These are phyloP conservation scores for Tripterygium wilfordii DNA, from an alignment of 177 flowering plant species.

Conservation along the genomic window DNA sequence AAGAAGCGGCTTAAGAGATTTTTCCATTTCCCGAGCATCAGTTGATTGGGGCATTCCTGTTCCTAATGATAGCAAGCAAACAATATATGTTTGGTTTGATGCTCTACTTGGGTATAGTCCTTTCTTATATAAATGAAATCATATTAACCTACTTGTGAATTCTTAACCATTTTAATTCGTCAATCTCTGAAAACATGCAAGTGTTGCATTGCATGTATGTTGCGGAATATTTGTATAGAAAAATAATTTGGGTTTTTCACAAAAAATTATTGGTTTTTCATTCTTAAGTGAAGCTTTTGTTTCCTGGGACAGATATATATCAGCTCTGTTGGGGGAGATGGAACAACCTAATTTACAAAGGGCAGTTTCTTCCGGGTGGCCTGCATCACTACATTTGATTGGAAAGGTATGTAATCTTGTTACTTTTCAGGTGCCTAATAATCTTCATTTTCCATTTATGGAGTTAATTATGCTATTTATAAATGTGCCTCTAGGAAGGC, in stretches of 20 bases:
- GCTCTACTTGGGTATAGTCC: conserved; percentile 78
- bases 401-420: conserved; percentile 65
- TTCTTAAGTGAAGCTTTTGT: too few relatives aligned
- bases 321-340: conserved; percentile 59
- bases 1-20: conserved; percentile 80
- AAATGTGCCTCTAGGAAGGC: too few relatives aligned
- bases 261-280: too few relatives aligned
- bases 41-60: conserved; percentile 97
- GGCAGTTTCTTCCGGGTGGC: conserved; percentile 87
- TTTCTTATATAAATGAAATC: background rate
- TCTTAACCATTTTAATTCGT: background rate
- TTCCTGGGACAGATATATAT: conserved; percentile 62
- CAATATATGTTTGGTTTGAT: conserved; percentile 98
- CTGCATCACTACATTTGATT: conserved; percentile 89
- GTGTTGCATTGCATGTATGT: background rate
- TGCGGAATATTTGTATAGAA: too few relatives aligned
- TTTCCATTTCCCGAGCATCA: conserved; percentile 89
- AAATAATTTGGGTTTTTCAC: too few relatives aligned
- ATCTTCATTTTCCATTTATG: too few relatives aligned
- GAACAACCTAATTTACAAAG: conserved; percentile 50
- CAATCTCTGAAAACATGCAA: background rate
- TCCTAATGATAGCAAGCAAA: conserved; percentile 77
- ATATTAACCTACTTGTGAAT: background rate
- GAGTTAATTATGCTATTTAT: too few relatives aligned
- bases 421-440: conserved; percentile 1